Base-by-base conservation (phyloP, 805 yeast genomes). In the Lachancea waltii region DNA sequence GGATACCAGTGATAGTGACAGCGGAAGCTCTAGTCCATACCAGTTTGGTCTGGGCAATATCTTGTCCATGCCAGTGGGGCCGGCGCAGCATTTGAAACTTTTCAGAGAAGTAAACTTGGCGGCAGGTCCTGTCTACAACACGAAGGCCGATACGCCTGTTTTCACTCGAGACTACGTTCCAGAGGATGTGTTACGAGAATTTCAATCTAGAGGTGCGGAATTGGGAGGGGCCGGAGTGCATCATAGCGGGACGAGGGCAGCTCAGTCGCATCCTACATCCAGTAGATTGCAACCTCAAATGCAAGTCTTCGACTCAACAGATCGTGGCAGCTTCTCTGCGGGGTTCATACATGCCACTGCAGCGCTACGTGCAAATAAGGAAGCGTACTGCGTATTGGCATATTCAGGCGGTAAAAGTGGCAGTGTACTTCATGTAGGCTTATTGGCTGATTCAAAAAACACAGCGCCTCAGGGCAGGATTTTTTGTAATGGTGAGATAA, bases 161-260 rank as follows among this genome's bases (percentile, higher is more conserved):
- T 30, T 49, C n/a, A 35, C 39, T 7, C 50, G 42, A 14, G 52
- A 51, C 25, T 55, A 42, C 38, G 36, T 54, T 6, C 59, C 60
- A 3, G 44, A 38, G 5, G 42, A 42, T 9, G 21, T 56, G n/a
- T n/a, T n/a, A n/a, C n/a, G n/a, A n/a, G n/a, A n/a, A n/a, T n/a
- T n/a, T n/a, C n/a, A n/a, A n/a, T n/a, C n/a, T n/a, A n/a, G n/a
- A n/a, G n/a, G n/a, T n/a, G n/a, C n/a, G n/a, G n/a, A n/a, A n/a
- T n/a, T n/a, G n/a, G n/a, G n/a, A n/a, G n/a, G n/a, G n/a, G n/a
- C n/a, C n/a, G n/a, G n/a, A n/a, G n/a, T n/a, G n/a, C n/a, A n/a
- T n/a, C n/a, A n/a, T n/a, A n/a, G n/a, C n/a, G n/a, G n/a, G n/a
- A n/a, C n/a, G n/a, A n/a, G n/a, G n/a, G n/a, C n/a, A n/a, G n/a